Evolutionary conservation across 2,329 filamentous ascomycete species (phyloP).

Genomic region (Cercospora canescens): DNA sequence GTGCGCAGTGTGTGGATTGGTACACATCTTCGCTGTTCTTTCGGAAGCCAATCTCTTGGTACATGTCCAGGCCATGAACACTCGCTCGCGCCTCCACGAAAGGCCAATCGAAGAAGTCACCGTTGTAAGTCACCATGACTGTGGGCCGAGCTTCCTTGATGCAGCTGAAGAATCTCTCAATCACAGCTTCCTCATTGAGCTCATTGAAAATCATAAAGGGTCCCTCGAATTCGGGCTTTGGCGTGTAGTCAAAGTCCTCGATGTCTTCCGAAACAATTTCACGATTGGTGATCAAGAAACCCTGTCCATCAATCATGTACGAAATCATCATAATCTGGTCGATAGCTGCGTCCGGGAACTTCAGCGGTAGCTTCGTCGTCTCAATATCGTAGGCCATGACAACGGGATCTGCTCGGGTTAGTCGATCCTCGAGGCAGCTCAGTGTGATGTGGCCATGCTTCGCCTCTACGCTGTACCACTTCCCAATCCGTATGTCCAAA

Average conservation of each 20-base stretch:
- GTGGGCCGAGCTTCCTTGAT: conserved; percentile 93
- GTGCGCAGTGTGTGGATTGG: conserved; percentile 91
- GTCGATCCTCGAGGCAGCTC: conserved; percentile 78
- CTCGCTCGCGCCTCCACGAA: conserved; percentile 94
- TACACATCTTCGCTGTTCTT: conserved; percentile 96
- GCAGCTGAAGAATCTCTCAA: conserved; percentile 93
- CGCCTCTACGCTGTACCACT: conserved; percentile 94
- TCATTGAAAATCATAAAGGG: conserved; percentile 99
- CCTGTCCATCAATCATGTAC: conserved; percentile 99
- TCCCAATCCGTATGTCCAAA: conserved; percentile 87
- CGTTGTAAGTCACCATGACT: conserved; percentile 99
- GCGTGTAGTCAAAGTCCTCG: conserved; percentile 96
- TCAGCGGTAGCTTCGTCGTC: conserved; percentile 90
- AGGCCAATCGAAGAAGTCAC: conserved; percentile 99
- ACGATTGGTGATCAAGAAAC: conserved; percentile 95
- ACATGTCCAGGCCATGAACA: conserved; percentile 97
- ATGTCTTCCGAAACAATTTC: conserved; percentile 98
- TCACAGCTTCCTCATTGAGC: conserved; percentile 80
- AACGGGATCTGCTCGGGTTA: conserved; percentile 92
- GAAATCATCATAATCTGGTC: conserved; percentile 99
- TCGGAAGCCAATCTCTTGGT: conserved; percentile 94
- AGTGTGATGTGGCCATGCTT: conserved; percentile 89
- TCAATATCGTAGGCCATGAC: conserved; percentile 99
- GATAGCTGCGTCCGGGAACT: conserved; percentile 91
- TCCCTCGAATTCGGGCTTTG: conserved; percentile 91